Evolutionary conservation across 169 alveolate species (phyloP).

Genomic region (Sarcocystis neurona): DNA sequence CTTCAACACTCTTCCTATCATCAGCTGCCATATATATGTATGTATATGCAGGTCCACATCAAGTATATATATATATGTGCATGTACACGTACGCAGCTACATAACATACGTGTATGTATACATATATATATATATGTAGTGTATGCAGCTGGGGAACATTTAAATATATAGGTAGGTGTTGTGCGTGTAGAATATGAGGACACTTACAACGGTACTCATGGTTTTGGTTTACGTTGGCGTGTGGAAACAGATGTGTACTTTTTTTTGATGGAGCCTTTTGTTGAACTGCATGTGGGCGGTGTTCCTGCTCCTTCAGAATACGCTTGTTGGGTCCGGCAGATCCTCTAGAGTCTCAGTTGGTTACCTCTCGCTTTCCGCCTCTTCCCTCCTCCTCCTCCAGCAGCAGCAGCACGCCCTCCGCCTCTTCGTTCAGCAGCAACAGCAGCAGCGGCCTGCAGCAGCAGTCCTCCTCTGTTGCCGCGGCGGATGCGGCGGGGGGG

Average conservation of each 20-base stretch:
- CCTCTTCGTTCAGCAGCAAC: not conserved
- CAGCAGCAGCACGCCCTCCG: too few relatives aligned
- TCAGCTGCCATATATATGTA: not conserved
- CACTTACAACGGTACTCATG: too few relatives aligned
- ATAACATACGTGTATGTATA: not conserved
- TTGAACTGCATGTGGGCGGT: not conserved
- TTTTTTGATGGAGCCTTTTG: too few relatives aligned
- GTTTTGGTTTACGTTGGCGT: too few relatives aligned
- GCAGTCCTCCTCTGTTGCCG: too few relatives aligned
- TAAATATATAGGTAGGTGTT: too few relatives aligned
- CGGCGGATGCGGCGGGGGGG: too few relatives aligned
- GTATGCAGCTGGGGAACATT: not conserved
- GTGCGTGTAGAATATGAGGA: not conserved
- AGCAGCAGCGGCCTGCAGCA: not conserved
- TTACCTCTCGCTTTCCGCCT: not conserved
- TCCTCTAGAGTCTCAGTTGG: not conserved
- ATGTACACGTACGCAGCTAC: not conserved
- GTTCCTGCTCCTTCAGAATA: not conserved
- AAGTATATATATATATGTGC: not conserved
- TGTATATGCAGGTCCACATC: not conserved
- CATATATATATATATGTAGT: not conserved
- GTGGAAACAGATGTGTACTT: too few relatives aligned
- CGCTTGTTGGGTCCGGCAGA: conserved; percentile 5
- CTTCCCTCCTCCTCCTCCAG: not conserved
- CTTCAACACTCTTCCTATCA: not conserved